Percentiles rank a stretch among this genome's conserved stretches.
Conservation (phyloP, 495 filamentous ascomycete genomes). For the Usnea hakonensis region DNA sequence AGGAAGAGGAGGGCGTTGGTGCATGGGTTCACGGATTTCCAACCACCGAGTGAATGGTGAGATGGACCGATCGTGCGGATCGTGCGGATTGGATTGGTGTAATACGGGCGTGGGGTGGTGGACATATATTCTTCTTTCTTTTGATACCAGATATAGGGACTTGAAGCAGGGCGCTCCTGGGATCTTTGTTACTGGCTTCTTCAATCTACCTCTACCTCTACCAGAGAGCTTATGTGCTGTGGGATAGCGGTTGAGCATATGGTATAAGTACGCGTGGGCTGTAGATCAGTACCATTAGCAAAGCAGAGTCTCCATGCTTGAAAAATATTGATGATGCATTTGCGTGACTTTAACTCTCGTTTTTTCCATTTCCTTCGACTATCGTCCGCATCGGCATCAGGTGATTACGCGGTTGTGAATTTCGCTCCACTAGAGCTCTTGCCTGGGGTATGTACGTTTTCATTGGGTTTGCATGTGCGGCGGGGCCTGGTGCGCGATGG, state of each 20-base stretch:
- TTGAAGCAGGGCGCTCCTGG: background rate
- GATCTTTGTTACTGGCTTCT: background rate
- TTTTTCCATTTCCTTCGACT: too few relatives aligned
- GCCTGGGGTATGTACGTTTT: too few relatives aligned
- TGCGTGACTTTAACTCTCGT: too few relatives aligned
- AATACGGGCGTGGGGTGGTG: background rate
- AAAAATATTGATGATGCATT: too few relatives aligned
- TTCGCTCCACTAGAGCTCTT: background rate
- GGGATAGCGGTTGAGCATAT: background rate
- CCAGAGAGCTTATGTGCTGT: background rate
- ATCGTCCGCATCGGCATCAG: too few relatives aligned
- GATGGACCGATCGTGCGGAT: background rate
- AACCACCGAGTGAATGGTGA: constrained; percentile 26
- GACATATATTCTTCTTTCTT: background rate
- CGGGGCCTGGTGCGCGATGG: too few relatives aligned
- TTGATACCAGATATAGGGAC: constrained; percentile 14
- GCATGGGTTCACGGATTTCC: constrained; percentile 27
- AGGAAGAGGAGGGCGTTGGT: constrained; percentile 23
- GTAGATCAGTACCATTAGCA: background rate
- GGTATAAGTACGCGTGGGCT: background rate
- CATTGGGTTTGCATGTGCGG: too few relatives aligned
- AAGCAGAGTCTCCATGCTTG: background rate
- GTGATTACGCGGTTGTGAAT: background rate
- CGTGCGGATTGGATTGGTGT: background rate
- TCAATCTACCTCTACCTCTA: background rate